Evolutionary conservation across 257 asterid species (phyloP).

Genomic region (Ehretia macrophylla): DNA sequence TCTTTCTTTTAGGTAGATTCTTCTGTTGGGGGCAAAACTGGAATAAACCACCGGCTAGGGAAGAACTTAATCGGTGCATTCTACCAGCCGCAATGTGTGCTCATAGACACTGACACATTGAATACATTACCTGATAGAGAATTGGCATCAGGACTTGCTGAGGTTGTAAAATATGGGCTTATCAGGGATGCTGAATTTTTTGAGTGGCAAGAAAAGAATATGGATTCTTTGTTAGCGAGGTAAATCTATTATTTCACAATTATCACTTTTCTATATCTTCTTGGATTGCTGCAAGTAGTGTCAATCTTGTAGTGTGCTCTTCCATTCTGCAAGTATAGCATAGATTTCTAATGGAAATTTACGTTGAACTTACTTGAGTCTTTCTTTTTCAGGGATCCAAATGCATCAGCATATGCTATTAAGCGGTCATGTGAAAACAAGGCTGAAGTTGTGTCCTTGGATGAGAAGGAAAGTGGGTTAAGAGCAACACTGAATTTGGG

Average conservation of each 20-base stretch:
- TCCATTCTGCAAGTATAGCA: no score
- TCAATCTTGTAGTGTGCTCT: no score
- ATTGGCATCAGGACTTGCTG: constrained; percentile 95
- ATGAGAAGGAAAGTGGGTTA: constrained; percentile 93
- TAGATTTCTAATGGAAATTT: no score
- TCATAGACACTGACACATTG: constrained; percentile 84
- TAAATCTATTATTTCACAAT: constrained; percentile 13
- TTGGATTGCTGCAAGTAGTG: constrained; percentile 3
- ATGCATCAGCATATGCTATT: constrained; percentile 83
- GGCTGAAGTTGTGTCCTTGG: constrained; percentile 94
- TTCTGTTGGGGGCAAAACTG: constrained; percentile 99
- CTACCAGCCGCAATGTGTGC: constrained; percentile 99
- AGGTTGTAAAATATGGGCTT: constrained; percentile 91
- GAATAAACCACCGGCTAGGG: constrained; percentile 97
- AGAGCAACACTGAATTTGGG: constrained; percentile 98
- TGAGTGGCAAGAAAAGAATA: constrained; percentile 94
- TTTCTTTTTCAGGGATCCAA: constrained; percentile 57
- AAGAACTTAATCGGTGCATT: constrained; percentile 94
- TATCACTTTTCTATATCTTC: not conserved
- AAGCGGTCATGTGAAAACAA: constrained; percentile 97
- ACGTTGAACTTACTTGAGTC: no score
- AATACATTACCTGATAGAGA: constrained; percentile 89
- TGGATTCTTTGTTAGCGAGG: constrained; percentile 79
- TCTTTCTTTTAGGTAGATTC: constrained; percentile 75
- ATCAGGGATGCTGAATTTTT: constrained; percentile 85